Percentiles rank a stretch among this genome's conserved stretches.
These are phyloP conservation scores for Colletotrichum tamarilloi DNA, from an alignment of 2,329 filamentous ascomycete genomes.

Conservation along the genomic window DNA sequence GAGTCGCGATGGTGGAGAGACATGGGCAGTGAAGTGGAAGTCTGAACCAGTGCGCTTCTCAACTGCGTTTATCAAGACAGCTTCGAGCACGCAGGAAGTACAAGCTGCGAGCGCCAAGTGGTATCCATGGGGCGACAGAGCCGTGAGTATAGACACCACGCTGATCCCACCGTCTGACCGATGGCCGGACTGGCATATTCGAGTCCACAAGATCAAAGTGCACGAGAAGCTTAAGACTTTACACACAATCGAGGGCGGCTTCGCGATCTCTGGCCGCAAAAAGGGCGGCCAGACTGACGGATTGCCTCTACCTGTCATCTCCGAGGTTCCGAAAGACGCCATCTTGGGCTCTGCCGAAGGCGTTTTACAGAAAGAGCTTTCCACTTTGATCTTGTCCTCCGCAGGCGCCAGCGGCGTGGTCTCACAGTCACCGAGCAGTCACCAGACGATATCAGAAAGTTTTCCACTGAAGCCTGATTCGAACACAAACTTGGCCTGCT, in stretches of 20 bases:
- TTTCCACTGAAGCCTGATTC: slow-evolving; percentile 40
- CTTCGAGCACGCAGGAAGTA: slow-evolving; percentile 1
- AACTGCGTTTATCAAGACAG: neutral
- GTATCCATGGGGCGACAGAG: slow-evolving; percentile 43
- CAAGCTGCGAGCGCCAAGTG: slow-evolving; percentile 28
- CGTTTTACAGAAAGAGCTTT: neutral
- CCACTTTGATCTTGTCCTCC: slow-evolving; percentile 21
- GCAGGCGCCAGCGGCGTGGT: neutral
- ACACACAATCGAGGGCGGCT: slow-evolving; percentile 39
- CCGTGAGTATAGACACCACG: slow-evolving; percentile 41
- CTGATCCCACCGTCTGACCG: slow-evolving; percentile 43
- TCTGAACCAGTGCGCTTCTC: slow-evolving; percentile 36
- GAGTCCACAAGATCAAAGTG: slow-evolving; percentile 39
- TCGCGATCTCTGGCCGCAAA: slow-evolving; percentile 36
- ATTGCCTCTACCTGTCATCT: slow-evolving; percentile 2
- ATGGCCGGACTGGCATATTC: slow-evolving; percentile 49
- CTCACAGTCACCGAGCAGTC: neutral
- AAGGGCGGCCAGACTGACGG: neutral
- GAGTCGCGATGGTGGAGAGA: slow-evolving; percentile 45
- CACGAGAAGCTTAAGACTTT: neutral
- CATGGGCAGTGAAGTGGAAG: slow-evolving; percentile 45
- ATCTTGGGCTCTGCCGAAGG: slow-evolving; percentile 1
- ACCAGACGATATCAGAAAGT: neutral
- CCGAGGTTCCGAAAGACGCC: neutral
- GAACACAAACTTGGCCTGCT: slow-evolving; percentile 41